A percentile compares a stretch with the other conserved stretches of the same genome.
Conservation (phyloP, 2,329 filamentous ascomycete species). For the Aspergillus tanneri region DNA sequence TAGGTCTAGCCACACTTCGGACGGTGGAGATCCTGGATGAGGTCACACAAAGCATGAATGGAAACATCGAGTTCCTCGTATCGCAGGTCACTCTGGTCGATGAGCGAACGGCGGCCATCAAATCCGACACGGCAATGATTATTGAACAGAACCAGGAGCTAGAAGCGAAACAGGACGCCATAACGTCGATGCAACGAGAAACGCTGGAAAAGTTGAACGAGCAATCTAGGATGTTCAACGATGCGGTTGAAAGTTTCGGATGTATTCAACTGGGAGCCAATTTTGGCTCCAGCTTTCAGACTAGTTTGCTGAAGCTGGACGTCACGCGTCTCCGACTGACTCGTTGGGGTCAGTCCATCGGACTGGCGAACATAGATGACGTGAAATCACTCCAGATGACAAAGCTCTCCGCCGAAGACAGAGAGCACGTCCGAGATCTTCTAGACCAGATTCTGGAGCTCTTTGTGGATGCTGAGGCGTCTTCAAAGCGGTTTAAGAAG, state of each 20-base stretch:
- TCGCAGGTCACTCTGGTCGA: not conserved
- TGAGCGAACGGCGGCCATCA: slow-evolving; percentile 1
- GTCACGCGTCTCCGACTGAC: slow-evolving; percentile 5
- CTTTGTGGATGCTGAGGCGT: slow-evolving; percentile 1
- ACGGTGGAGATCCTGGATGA: slow-evolving; percentile 3
- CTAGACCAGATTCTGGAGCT: not conserved
- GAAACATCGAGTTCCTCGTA: slow-evolving; percentile 7
- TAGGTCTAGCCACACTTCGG: slow-evolving; percentile 1
- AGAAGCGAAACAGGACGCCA: slow-evolving; percentile 3
- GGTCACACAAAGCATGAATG: slow-evolving; percentile 6
- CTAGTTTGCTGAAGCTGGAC: slow-evolving; percentile 6
- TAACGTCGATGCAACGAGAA: not conserved
- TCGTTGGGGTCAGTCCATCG: slow-evolving; percentile 6
- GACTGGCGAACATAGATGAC: slow-evolving; percentile 3
- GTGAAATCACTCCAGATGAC: not conserved
- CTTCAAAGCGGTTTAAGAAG: slow-evolving; percentile 3
- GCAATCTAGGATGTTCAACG: slow-evolving; percentile 1
- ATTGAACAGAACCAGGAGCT: slow-evolving; percentile 3
- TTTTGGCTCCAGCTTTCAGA: slow-evolving; percentile 1
- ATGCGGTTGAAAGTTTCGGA: not conserved
- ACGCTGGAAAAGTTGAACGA: slow-evolving; percentile 4
- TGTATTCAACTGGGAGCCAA: slow-evolving; percentile 5
- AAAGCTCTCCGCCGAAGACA: not conserved
- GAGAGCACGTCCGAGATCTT: not conserved
- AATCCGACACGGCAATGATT: slow-evolving; percentile 4